Conservation (phyloP, 2,329 filamentous ascomycete genomes). For the Mollisia scopiformis region DNA sequence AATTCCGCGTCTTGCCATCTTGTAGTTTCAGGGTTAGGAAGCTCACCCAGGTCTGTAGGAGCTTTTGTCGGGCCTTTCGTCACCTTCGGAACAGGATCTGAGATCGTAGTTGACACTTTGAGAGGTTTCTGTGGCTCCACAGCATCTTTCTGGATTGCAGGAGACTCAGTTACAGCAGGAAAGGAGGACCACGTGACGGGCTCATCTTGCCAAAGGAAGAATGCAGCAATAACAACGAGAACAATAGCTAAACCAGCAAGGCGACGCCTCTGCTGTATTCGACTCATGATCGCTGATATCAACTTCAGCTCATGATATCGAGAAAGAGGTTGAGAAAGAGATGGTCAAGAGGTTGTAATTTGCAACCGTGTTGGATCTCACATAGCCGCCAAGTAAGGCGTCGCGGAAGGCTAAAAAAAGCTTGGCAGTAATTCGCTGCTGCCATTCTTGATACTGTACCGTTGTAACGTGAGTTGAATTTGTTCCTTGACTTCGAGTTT, state of each 20-base stretch:
- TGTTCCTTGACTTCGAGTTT: neutral
- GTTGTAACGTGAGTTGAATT: neutral
- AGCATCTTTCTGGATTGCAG: neutral
- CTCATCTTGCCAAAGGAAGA: neutral
- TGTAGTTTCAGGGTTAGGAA: neutral
- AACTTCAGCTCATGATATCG: neutral
- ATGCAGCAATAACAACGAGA: neutral
- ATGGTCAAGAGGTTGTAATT: neutral
- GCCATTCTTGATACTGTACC: neutral
- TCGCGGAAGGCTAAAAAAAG: no score
- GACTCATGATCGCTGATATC: neutral
- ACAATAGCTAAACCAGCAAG: neutral
- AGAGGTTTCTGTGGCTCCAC: neutral
- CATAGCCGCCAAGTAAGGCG: neutral
- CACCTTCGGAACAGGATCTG: neutral
- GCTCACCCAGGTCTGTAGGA: neutral
- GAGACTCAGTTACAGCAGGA: neutral
- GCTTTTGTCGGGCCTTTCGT: neutral
- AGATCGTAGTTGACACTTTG: neutral
- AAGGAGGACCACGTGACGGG: neutral
- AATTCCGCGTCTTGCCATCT: neutral
- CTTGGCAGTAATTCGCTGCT: conserved; percentile 3
- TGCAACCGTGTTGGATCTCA: neutral
- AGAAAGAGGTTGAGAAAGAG: neutral
- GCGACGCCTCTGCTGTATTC: neutral